These are phyloP conservation scores for Cryphonectria nitschkei DNA, from an alignment of 2,329 filamentous ascomycete species.

Conservation along the genomic window DNA sequence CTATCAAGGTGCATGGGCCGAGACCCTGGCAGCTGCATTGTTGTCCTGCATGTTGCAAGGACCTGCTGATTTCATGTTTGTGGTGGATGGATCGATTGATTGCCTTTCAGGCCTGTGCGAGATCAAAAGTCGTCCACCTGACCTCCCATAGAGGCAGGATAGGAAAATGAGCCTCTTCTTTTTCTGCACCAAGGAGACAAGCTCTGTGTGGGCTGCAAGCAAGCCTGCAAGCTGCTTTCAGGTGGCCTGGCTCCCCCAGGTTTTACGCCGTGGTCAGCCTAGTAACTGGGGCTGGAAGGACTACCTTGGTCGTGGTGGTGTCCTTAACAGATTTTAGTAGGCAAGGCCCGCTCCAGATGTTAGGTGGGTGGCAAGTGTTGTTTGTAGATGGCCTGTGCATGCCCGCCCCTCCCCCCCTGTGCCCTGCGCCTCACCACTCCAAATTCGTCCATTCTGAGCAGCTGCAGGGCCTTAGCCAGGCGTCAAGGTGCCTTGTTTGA, in stretches of 20 bases:
- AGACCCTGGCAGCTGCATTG: conserved; percentile 2
- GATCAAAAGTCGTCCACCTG: not conserved
- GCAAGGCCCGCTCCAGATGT: not conserved
- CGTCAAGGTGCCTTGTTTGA: conserved; percentile 10
- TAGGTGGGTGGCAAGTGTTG: not conserved
- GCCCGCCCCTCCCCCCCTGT: conserved; percentile 1
- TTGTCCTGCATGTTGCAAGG: not conserved
- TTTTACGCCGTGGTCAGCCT: conserved; percentile 9
- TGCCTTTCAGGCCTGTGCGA: not conserved
- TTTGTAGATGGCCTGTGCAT: conserved; percentile 6
- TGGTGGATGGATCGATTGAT: not conserved
- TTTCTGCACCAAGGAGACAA: not conserved
- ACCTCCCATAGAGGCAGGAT: not conserved
- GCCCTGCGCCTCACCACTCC: conserved; percentile 19
- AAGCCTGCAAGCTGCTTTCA: conserved; percentile 2
- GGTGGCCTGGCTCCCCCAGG: conserved; percentile 12
- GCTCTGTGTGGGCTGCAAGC: conserved; percentile 7
- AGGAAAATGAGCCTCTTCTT: not conserved
- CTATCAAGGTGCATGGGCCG: not conserved
- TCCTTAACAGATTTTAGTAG: not conserved
- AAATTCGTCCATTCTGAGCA: conserved; percentile 21
- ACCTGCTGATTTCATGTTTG: not conserved
- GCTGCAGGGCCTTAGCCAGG: conserved; percentile 11
- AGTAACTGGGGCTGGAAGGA: conserved; percentile 2
- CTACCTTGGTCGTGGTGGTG: not conserved